These are phyloP conservation scores for Ceratocystis colombiana DNA, from an alignment of 2,329 filamentous ascomycete genomes.

Conservation along the genomic window DNA sequence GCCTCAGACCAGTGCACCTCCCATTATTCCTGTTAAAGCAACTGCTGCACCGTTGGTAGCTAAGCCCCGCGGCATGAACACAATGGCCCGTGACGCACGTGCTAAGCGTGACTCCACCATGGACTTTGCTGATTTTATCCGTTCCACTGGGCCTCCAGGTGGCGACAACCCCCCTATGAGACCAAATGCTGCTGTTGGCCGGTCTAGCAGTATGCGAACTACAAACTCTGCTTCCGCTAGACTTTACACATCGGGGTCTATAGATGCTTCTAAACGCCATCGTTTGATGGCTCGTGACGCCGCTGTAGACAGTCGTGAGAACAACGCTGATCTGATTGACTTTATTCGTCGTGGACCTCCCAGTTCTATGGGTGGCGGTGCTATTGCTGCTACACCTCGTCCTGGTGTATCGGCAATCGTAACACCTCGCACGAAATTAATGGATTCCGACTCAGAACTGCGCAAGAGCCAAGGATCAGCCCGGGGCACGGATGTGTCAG, in stretches of 20 bases:
- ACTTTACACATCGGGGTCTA: conserved; percentile 21
- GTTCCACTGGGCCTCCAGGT: conserved; percentile 64
- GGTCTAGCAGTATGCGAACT: conserved; percentile 35
- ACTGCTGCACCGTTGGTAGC: background rate
- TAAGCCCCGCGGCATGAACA: conserved; percentile 11
- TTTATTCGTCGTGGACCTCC: conserved; percentile 86
- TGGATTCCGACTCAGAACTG: conserved; percentile 33
- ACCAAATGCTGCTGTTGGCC: conserved; percentile 30
- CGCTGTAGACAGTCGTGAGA: conserved; percentile 49
- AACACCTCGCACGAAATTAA: conserved; percentile 17
- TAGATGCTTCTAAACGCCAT: conserved; percentile 36
- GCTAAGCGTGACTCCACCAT: conserved; percentile 59
- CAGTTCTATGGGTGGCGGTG: conserved; percentile 46
- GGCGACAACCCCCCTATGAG: conserved; percentile 32
- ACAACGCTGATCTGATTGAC: conserved; percentile 82
- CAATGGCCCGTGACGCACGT: conserved; percentile 58
- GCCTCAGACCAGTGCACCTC: conserved; percentile 15
- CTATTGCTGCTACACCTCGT: conserved; percentile 77
- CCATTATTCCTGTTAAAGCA: conserved; percentile 27
- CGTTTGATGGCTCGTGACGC: conserved; percentile 64
- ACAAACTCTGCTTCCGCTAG: conserved; percentile 33
- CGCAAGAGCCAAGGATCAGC: conserved; percentile 49
- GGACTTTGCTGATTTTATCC: conserved; percentile 84
- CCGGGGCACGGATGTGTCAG: conserved; percentile 46
- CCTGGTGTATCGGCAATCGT: conserved; percentile 31